Evolutionary conservation across 257 asterid genomes (phyloP).

Genomic region (Linderniella brevidens): DNA sequence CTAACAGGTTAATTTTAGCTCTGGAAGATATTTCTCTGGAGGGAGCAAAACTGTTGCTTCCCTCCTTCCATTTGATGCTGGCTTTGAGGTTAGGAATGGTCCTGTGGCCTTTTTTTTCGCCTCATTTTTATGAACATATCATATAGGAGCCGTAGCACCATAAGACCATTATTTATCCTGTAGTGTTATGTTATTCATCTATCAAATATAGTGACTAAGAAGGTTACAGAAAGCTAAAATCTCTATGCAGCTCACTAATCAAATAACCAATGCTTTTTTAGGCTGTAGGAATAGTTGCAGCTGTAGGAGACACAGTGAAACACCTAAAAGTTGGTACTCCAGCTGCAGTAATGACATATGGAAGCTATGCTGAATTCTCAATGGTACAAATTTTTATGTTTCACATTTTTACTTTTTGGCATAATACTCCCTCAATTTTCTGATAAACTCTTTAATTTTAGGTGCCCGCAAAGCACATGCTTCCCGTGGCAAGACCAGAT

Average conservation of each 20-base stretch:
- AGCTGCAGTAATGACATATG: slow-evolving; percentile 88
- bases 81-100: slow-evolving; percentile 56
- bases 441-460: slow-evolving; percentile 16
- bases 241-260: too few species aligned
- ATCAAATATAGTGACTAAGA: too few species aligned
- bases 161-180: too few species aligned
- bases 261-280: slow-evolving; percentile 12
- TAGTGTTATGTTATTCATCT: too few species aligned
- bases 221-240: too few species aligned
- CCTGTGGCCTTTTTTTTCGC: not conserved
- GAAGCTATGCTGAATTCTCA: slow-evolving; percentile 78
- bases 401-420: slow-evolving; percentile 1
- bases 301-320: slow-evolving; percentile 69
- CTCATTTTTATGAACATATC: too few species aligned
- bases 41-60: slow-evolving; percentile 39
- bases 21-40: slow-evolving; percentile 79
- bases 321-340: slow-evolving; percentile 77
- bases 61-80: slow-evolving; percentile 88
- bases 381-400: slow-evolving; percentile 25
- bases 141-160: too few species aligned
- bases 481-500: slow-evolving; percentile 90
- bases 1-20: slow-evolving; percentile 83
- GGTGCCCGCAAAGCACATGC: slow-evolving; percentile 75
- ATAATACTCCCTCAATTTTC: slow-evolving; percentile 4
- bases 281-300: slow-evolving; percentile 98